Evolutionary conservation across 192 early-diverging fungal species (phyloP), one percentile per base, ranked within the genome.

Genomic region (Podila clonocystis): DNA sequence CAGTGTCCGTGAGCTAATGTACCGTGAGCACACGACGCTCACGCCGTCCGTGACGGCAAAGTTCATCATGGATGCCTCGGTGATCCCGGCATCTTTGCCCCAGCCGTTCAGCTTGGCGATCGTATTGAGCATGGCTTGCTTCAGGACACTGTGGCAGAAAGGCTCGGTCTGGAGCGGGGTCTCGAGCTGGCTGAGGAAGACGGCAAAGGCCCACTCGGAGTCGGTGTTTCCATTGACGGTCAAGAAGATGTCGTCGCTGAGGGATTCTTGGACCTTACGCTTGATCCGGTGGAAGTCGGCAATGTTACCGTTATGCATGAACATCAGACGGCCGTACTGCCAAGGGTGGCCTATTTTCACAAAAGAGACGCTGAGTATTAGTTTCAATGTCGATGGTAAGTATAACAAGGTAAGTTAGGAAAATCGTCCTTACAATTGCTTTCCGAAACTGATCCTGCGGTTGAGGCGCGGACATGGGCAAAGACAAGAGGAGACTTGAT

Each of bases 11-110:
- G 90, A 92, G 49, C 87, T 94, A 38, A 92, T 91, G 67, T 95
- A 95, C 36, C 92, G 72, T 7, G 91, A 90, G 87, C 93, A 95
- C 11, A 95, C 90, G 0, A 95, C 91, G 9, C 86, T 83, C 63
- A 88, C 88, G 7, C 93, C 93, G 72, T 94, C 92, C n/a, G 93
- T 95, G 7, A 95, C 91, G 9, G 93, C 93, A 85, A 95, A 93
- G 69, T 95, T 95, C 74, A 95, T 84, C 64, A 93, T 72, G 11
- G 92, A 93, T 24, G 88, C 83, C 84, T 92, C 83, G n/a, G 69
- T 84, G 58, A 92, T 88, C 20, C 88, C 91, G 3, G 84, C 90
- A 38, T 88, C 88, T 36, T 90, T 86, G 31, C 89, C 85, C 93
- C 93, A 93, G 45, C 74, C 66, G 80, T 95, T 95, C 24, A 95